These are phyloP conservation scores for Leccinum subrobustum DNA, from an alignment of 1,284 basidiomycete species.

Conservation along the genomic window DNA sequence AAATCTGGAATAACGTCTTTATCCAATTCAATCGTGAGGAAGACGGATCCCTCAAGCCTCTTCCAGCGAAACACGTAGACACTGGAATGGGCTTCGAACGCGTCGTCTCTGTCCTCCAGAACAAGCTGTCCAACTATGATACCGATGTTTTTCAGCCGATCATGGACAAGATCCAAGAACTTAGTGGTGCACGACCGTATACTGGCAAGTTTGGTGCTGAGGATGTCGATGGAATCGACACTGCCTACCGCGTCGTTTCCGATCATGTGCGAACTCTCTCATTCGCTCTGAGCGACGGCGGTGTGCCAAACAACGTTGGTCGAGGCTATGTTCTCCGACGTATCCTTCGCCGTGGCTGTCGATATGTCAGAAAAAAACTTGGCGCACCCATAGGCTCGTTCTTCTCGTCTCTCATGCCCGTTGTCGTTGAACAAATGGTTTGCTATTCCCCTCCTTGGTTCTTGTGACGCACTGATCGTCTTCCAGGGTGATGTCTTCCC, in stretches of 20 bases:
- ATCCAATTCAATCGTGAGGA: constrained; percentile 98
- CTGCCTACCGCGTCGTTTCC: constrained; percentile 95
- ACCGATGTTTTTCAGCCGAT: constrained; percentile 94
- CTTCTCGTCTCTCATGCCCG: constrained; percentile 91
- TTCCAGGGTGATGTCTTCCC: constrained; percentile 85
- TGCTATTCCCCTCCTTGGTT: constrained; percentile 20
- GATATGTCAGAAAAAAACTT: constrained; percentile 95
- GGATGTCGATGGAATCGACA: constrained; percentile 93
- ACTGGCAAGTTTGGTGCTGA: constrained; percentile 91
- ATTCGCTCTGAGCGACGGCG: constrained; percentile 95
- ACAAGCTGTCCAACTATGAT: constrained; percentile 95
- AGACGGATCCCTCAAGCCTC: constrained; percentile 75
- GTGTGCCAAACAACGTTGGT: constrained; percentile 94
- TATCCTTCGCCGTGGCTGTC: constrained; percentile 88
- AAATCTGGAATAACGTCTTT: constrained; percentile 99
- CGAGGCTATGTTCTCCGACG: constrained; percentile 94
- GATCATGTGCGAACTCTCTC: constrained; percentile 96
- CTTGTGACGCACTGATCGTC: constrained; percentile 11
- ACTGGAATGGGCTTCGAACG: constrained; percentile 99
- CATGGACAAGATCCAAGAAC: constrained; percentile 84
- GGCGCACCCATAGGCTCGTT: constrained; percentile 93
- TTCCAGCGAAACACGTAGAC: constrained; percentile 95
- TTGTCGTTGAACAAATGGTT: constrained; percentile 88
- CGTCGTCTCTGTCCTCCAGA: constrained; percentile 90
- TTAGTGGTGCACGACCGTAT: constrained; percentile 89